Evolutionary conservation across 371 early-diverging fungal genomes (phyloP).

Genomic region (Apophysomyces elegans): DNA sequence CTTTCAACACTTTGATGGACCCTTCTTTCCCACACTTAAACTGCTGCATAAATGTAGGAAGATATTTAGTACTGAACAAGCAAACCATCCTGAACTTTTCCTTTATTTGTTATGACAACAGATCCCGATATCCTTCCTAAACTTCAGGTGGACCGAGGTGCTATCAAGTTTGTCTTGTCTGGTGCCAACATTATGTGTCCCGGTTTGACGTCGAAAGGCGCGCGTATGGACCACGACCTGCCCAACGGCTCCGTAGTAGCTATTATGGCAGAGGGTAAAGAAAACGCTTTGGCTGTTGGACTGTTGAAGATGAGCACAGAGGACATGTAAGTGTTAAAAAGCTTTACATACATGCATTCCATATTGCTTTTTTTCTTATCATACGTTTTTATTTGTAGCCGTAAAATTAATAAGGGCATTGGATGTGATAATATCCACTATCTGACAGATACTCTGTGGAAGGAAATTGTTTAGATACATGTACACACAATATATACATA

Average conservation of each 20-base stretch:
- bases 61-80: background rate
- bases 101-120: conserved; percentile 29
- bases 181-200: conserved; percentile 99
- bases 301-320: conserved; percentile 85
- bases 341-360: background rate
- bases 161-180: conserved; percentile 95
- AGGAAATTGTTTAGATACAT: conserved; percentile 43
- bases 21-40: conserved; percentile 84
- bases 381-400: conserved; percentile 43
- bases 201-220: conserved; percentile 94
- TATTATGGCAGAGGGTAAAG: conserved; percentile 96
- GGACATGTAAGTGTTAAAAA: conserved; percentile 76
- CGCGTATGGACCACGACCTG: conserved; percentile 77
- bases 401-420: conserved; percentile 87
- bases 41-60: conserved; percentile 89
- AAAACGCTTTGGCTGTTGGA: conserved; percentile 92
- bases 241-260: conserved; percentile 85
- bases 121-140: conserved; percentile 92
- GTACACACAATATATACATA: background rate
- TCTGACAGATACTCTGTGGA: conserved; percentile 91
- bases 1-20: conserved; percentile 95
- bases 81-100: background rate
- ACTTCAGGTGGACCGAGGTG: conserved; percentile 95
- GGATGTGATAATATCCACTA: conserved; percentile 91
- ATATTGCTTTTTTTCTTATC: conserved; percentile 10